Evolutionary conservation across 2,329 filamentous ascomycete genomes (phyloP).

Genomic region (Lasiodiplodia sp.): DNA sequence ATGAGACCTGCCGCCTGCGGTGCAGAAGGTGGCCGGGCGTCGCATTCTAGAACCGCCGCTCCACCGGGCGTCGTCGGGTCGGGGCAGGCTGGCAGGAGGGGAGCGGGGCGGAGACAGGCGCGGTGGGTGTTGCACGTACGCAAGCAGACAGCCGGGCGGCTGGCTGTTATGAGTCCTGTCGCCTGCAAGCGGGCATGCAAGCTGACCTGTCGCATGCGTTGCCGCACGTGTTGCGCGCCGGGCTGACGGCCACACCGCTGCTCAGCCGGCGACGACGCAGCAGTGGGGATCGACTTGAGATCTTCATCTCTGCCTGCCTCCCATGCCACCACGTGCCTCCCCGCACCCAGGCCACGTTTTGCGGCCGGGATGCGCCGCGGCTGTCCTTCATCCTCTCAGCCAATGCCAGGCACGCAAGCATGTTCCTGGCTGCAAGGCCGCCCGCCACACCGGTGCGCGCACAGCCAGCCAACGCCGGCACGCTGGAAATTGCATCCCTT

Average conservation of each 20-base stretch:
- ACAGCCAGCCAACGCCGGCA: conserved; percentile 13
- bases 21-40: neutral
- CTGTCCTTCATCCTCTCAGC: conserved; percentile 7
- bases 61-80: neutral
- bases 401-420: conserved; percentile 24
- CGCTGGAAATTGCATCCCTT: conserved; percentile 27
- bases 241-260: conserved; percentile 25
- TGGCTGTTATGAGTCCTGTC: conserved; percentile 18
- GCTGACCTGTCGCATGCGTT: conserved; percentile 22
- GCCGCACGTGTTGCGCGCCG: conserved; percentile 12
- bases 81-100: neutral
- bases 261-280: conserved; percentile 7
- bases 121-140: conserved; percentile 7
- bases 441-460: conserved; percentile 18
- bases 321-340: conserved; percentile 29
- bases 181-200: conserved; percentile 15
- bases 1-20: conserved; percentile 13
- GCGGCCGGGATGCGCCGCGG: conserved; percentile 27
- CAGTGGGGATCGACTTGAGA: conserved; percentile 29
- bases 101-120: neutral
- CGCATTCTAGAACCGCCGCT: conserved; percentile 19
- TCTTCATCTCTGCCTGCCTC: conserved; percentile 29
- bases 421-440: conserved; percentile 27
- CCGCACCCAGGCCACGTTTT: conserved; percentile 28
- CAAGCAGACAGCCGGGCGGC: conserved; percentile 12